phyloP scores from a whole-genome alignment of 78 protist genomes.

The Emiliania huxleyi region DNA sequence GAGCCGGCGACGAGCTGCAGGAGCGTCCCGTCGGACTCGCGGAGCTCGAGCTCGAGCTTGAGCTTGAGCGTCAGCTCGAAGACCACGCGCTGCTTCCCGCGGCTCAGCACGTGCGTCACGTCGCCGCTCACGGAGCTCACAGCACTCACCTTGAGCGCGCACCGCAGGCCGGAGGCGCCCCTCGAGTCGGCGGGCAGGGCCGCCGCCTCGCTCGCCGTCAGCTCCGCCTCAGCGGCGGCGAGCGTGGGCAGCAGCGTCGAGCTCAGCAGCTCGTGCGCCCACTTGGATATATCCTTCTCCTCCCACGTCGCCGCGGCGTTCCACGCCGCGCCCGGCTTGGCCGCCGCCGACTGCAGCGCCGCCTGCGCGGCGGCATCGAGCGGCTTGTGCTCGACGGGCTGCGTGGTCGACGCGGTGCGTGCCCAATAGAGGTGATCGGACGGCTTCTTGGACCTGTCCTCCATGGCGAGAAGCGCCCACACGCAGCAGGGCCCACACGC shows the following conservation, averaged over 20 bases:
- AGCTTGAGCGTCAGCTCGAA: not conserved
- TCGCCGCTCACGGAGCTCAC: not conserved
- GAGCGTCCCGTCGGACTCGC: not conserved
- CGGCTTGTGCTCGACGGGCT: not conserved
- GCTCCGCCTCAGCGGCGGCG: not conserved
- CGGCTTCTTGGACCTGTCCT: too few species aligned
- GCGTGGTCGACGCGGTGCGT: not conserved
- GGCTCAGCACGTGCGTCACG: not conserved
- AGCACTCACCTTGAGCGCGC: not conserved
- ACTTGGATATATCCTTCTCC: not conserved
- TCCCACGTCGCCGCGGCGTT: not conserved
- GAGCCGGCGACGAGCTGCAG: not conserved
- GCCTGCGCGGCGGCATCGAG: not conserved
- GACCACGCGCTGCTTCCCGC: not conserved
- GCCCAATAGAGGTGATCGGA: conserved; percentile 3
- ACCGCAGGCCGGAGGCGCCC: not conserved
- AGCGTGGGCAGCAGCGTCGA: not conserved
- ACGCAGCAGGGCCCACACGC: too few species aligned
- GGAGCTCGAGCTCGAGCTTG: not conserved
- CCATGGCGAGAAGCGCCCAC: too few species aligned
- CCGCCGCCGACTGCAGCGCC: not conserved
- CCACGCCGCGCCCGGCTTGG: not conserved
- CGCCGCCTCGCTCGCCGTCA: not conserved
- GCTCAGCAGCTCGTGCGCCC: not conserved
- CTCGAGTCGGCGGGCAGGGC: not conserved